phyloP scores from a whole-genome alignment of 306 rosid genomes.

The Vigna mungo region DNA sequence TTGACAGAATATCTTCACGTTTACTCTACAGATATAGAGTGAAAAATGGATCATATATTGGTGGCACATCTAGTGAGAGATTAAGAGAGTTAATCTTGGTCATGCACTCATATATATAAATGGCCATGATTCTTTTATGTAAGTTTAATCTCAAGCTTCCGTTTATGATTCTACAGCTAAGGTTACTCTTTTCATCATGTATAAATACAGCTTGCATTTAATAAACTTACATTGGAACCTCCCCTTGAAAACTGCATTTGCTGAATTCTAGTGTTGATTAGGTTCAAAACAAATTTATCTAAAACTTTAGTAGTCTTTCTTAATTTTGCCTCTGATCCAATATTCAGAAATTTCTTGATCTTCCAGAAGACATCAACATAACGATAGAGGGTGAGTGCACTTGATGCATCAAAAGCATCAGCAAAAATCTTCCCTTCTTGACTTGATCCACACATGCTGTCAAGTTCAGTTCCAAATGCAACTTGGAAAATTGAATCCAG shows the following conservation, averaged over 20 bases:
- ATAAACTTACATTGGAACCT: conserved; percentile 55
- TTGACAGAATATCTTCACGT: conserved; percentile 70
- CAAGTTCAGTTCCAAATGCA: conserved; percentile 78
- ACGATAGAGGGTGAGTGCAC: conserved; percentile 62
- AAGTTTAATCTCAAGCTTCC: background rate
- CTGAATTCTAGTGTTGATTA: conserved; percentile 58
- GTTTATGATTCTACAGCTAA: background rate
- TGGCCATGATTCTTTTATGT: background rate
- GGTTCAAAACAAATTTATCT: conserved; percentile 61
- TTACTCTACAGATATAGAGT: conserved; percentile 51
- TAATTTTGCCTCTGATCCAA: conserved; percentile 71
- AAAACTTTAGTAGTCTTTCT: conserved; percentile 50
- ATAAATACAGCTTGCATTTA: conserved; percentile 8
- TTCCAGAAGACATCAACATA: conserved; percentile 76
- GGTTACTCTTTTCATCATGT: background rate
- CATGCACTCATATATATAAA: background rate
- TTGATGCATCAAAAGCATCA: conserved; percentile 68
- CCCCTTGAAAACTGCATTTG: conserved; percentile 54
- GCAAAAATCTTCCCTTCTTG: conserved; percentile 73
- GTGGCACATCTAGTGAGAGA: background rate
- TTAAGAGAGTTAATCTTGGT: background rate
- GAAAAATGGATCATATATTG: conserved; percentile 11
- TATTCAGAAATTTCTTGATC: conserved; percentile 71
- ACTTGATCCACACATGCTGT: conserved; percentile 81
- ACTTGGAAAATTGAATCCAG: conserved; percentile 81